phyloP scores from a whole-genome alignment of 1,284 basidiomycete species.

The Trametes pubescens region DNA sequence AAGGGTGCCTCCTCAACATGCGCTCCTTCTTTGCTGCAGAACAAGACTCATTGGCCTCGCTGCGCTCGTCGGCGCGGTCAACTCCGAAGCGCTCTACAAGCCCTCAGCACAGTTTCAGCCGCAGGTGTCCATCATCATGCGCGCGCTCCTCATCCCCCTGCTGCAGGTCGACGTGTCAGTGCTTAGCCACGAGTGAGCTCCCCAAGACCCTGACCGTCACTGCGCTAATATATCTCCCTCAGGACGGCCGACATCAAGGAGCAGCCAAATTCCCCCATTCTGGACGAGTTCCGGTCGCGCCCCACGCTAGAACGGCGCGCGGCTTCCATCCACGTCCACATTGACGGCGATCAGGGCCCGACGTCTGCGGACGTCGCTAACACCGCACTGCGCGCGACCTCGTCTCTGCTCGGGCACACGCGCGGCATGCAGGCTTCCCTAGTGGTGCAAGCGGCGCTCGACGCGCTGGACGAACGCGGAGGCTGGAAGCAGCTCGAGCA shows the following conservation, averaged over 20 bases:
- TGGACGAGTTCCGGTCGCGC: constrained; percentile 81
- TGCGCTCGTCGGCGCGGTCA: constrained; percentile 82
- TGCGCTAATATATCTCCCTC: constrained; percentile 17
- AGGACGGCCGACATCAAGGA: constrained; percentile 72
- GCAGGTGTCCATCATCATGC: constrained; percentile 79
- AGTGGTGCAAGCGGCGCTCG: constrained; percentile 76
- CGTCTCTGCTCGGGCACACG: constrained; percentile 79
- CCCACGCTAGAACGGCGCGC: constrained; percentile 83
- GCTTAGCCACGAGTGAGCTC: constrained; percentile 75
- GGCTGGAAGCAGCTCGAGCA: constrained; percentile 81
- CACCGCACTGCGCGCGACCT: constrained; percentile 77
- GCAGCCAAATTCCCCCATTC: constrained; percentile 75
- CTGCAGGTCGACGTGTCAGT: constrained; percentile 67
- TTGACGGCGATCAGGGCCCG: constrained; percentile 90
- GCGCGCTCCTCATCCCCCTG: constrained; percentile 77
- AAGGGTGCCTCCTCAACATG: not conserved
- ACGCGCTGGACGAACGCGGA: constrained; percentile 66
- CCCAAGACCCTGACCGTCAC: constrained; percentile 3
- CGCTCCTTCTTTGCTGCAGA: constrained; percentile 49
- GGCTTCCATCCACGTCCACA: constrained; percentile 86
- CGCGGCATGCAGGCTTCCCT: constrained; percentile 80
- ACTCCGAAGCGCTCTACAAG: constrained; percentile 87
- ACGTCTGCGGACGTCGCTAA: constrained; percentile 77
- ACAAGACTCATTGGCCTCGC: constrained; percentile 88
- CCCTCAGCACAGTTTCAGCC: constrained; percentile 77